Evolutionary conservation across 768 basidiomycete genomes (phyloP), one percentile per base, ranked within the genome.

Genomic region (Crepidotus variabilis): DNA sequence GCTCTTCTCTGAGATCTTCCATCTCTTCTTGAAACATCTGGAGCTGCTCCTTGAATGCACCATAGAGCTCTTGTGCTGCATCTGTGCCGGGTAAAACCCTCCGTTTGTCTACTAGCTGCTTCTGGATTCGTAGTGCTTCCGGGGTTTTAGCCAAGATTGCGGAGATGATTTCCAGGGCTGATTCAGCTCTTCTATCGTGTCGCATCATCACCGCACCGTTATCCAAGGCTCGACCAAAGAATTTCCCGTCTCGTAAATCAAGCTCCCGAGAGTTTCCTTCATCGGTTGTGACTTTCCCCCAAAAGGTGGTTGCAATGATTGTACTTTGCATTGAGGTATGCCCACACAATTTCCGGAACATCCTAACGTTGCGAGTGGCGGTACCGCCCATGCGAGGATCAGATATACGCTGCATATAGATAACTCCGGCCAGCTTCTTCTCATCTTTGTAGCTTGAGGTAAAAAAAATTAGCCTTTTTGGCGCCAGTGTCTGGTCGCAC

Each of bases 331-430:
- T 75, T 13, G 78, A 71, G 46, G 54, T 69, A 18, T 79, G 76
- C 13, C 83, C 83, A 58, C 83, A 84, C 11, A 84, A 71, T 55
- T 78, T 72, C 48, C 75, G 69, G 65, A 84, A 82, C 67, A 82
- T 74, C 34, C 72, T 71, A 54, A 81, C 80, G 61, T 79, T 82
- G 60, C 76, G 73, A 21, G 71, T 73, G n/a, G 79, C 78, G 22
- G 76, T 78, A 20, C 78, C 79, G 33, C 78, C 78, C 65, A 83
- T 72, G 22, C 80, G 68, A 67, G 75, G 71, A 57, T 82, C 82
- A 13, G 73, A 71, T 53, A 83, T 83, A 1, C 80, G 77, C 61
- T 82, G 82, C 68, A 82, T 72, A 65, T 83, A 83, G 55, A 82
- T 76, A 64, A 82, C 75, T 5, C 81, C 81, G 0, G 78, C 71